Base-by-base conservation (phyloP, 805 yeast genomes). In the Saccharomycopsis sp. region DNA sequence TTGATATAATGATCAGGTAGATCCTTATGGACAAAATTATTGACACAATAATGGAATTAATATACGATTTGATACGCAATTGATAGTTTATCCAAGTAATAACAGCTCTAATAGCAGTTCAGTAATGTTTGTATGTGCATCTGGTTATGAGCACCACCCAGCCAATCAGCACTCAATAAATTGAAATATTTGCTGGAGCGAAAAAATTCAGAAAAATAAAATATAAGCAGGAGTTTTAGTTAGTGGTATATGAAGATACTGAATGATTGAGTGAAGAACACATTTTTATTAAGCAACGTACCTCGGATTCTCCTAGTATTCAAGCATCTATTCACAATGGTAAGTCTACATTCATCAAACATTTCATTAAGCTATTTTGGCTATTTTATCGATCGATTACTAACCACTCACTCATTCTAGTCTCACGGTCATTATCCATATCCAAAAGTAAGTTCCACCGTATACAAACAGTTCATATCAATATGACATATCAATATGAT, bases 351-450 rank as follows among this genome's bases (percentile, higher is more conserved):
- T 7, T 29, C 38, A 12, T 12, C 9, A 12, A 29, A 29, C n/a
- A n/a, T n/a, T n/a, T n/a, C n/a, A n/a, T n/a, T n/a, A n/a, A n/a
- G n/a, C n/a, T n/a, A n/a, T n/a, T n/a, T n/a, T n/a, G n/a, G n/a
- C 38, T 29, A 29, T 29, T 29, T 29, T 29, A 5, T n/a, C n/a
- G n/a, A n/a, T n/a, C n/a, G n/a, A n/a, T n/a, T n/a, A n/a, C n/a
- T n/a, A n/a, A n/a, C n/a, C n/a, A n/a, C n/a, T n/a, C n/a, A n/a
- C n/a, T n/a, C n/a, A n/a, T n/a, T 44, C 49, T 22, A 56, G 63
- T 61, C 63, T 56, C 61, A 60, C 35, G 63, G 63, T 58, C 53
- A 55, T 41, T 58, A 58, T 56, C 63, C 61, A 41, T 61, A 20
- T 23, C 63, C 63, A 53, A 61, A 61, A 53, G 62, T 58, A 56